Percentiles rank a stretch among this genome's conserved stretches.
phyloP scores from a whole-genome alignment of 1,284 basidiomycete genomes.

The Termitomyces sp. region DNA sequence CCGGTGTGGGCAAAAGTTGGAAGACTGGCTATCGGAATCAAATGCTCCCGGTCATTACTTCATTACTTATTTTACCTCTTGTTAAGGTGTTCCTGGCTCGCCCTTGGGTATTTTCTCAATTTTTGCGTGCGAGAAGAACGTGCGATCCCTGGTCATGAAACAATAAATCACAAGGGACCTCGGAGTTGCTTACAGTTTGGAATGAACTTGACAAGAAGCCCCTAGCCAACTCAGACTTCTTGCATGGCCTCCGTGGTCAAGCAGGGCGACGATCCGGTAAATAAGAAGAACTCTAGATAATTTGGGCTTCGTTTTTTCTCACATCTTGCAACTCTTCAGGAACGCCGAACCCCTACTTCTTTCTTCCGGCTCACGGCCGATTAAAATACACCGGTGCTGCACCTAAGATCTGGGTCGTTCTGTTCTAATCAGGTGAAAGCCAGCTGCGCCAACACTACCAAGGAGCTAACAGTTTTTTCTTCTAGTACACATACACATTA shows the following conservation, averaged over 20 bases:
- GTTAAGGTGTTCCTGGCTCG: not conserved
- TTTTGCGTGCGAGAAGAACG: not conserved
- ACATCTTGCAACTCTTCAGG: conserved; percentile 8
- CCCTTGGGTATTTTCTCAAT: not conserved
- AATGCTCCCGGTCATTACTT: not conserved
- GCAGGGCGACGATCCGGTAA: conserved; percentile 11
- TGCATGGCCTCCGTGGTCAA: conserved; percentile 11
- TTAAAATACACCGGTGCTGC: not conserved
- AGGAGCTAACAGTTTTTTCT: not conserved
- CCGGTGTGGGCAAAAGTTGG: not conserved
- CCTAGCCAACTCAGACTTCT: not conserved
- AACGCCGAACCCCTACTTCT: conserved; percentile 1
- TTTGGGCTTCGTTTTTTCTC: conserved; percentile 7
- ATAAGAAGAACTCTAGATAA: conserved; percentile 2
- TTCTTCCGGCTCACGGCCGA: not conserved
- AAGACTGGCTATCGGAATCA: not conserved
- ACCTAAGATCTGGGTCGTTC: not conserved
- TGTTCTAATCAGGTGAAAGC: not conserved
- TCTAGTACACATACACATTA: not conserved
- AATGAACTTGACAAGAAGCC: not conserved
- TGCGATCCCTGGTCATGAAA: not conserved
- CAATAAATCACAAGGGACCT: not conserved
- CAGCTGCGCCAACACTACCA: not conserved
- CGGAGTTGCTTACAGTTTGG: not conserved
- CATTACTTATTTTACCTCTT: not conserved